These are phyloP conservation scores for Raddia distichophylla DNA, from an alignment of 176 grass and related monocot species.

Conservation along the genomic window DNA sequence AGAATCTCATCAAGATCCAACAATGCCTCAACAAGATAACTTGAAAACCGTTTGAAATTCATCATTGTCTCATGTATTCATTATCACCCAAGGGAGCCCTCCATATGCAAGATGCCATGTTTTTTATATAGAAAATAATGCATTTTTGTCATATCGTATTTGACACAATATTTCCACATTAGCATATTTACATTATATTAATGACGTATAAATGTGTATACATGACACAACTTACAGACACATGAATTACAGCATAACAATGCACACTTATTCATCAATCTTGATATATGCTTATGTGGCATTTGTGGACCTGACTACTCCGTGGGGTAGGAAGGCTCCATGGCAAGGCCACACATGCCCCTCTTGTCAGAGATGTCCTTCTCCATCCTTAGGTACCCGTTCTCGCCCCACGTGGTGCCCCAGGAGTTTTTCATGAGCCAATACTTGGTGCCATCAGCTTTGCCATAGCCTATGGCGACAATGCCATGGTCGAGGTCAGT, in stretches of 20 bases:
- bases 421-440: constrained; percentile 42
- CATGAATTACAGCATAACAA: too few species aligned
- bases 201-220: neutral
- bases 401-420: constrained; percentile 8
- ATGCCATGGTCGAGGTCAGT: constrained; percentile 51
- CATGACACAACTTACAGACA: too few species aligned
- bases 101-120: too few species aligned
- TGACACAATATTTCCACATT: neutral
- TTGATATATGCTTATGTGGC: neutral
- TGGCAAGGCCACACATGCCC: constrained; percentile 42
- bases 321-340: constrained; percentile 38
- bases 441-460: constrained; percentile 28
- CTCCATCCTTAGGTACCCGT: constrained; percentile 20
- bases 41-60: too few species aligned
- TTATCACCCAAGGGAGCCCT: too few species aligned
- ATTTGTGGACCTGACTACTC: neutral
- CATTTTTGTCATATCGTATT: too few species aligned
- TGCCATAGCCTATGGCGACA: constrained; percentile 42
- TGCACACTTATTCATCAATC: neutral
- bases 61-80: too few species aligned
- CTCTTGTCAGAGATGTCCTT: constrained; percentile 28
- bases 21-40: too few species aligned
- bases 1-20: too few species aligned
- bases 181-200: neutral
- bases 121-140: too few species aligned